Conservation (phyloP, 257 asterid genomes). For the Nicotiana noctiflora region DNA sequence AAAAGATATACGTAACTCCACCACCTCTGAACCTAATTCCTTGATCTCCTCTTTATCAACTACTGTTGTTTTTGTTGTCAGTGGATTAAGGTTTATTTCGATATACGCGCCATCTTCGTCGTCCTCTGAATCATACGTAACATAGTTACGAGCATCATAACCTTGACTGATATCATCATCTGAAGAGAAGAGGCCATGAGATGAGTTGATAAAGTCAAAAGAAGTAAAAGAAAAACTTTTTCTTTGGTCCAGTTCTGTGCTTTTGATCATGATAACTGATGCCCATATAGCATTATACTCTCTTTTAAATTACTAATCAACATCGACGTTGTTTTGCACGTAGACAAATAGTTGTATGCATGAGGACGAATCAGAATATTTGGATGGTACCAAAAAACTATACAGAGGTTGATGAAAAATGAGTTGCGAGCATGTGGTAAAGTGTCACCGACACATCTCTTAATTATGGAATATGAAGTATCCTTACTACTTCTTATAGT, state of each 20-base stretch:
- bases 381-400: background rate
- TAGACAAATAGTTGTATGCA: background rate
- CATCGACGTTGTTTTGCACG: background rate
- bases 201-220: background rate
- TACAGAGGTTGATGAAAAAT: background rate
- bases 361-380: slow-evolving; percentile 5
- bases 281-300: background rate
- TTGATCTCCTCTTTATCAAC: background rate
- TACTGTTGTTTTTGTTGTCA: background rate
- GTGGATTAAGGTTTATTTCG: slow-evolving; percentile 3
- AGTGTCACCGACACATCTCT: slow-evolving; percentile 3
- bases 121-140: background rate
- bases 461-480: background rate
- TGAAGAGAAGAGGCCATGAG: background rate
- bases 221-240: slow-evolving; percentile 8
- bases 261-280: background rate
- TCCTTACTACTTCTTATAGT: background rate
- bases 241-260: background rate
- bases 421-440: background rate
- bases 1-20: slow-evolving; percentile 9
- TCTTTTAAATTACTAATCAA: background rate
- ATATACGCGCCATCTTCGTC: background rate
- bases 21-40: background rate
- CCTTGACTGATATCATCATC: background rate
- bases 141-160: background rate